These are phyloP conservation scores for Exophiala bonariae DNA, from an alignment of 2,329 filamentous ascomycete genomes.

Conservation along the genomic window DNA sequence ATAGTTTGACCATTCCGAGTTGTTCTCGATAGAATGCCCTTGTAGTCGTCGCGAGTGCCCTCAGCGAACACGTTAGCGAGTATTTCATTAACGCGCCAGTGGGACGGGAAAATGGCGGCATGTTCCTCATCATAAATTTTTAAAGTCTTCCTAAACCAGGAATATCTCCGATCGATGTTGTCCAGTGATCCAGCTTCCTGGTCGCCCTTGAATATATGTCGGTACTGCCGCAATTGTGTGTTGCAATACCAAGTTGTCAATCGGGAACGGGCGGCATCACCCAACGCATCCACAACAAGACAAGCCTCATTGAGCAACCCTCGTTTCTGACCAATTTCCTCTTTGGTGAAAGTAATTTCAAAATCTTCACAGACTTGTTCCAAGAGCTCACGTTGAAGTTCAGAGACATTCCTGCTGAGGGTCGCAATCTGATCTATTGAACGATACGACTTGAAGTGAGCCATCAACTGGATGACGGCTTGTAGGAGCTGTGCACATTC, in stretches of 20 bases:
- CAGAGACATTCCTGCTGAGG: slow-evolving; percentile 86
- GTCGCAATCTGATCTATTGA: slow-evolving; percentile 98
- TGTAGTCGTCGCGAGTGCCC: slow-evolving; percentile 92
- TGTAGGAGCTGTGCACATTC: slow-evolving; percentile 93
- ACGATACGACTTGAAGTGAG: slow-evolving; percentile 95
- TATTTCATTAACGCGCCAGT: slow-evolving; percentile 89
- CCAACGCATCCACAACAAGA: slow-evolving; percentile 89
- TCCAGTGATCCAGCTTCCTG: slow-evolving; percentile 95
- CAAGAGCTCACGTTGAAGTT: slow-evolving; percentile 85
- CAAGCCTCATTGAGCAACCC: slow-evolving; percentile 81
- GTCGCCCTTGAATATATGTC: slow-evolving; percentile 91
- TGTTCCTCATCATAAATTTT: slow-evolving; percentile 96
- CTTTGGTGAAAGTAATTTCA: slow-evolving; percentile 89
- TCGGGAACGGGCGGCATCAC: slow-evolving; percentile 77
- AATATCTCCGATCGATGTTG: slow-evolving; percentile 92
- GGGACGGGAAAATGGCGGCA: slow-evolving; percentile 76
- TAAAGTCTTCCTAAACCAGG: slow-evolving; percentile 94
- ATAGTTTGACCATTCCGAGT: slow-evolving; percentile 79
- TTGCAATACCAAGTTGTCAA: slow-evolving; percentile 98
- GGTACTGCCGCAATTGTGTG: slow-evolving; percentile 90
- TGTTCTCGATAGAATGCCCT: slow-evolving; percentile 83
- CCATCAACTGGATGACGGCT: slow-evolving; percentile 95
- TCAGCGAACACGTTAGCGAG: slow-evolving; percentile 93
- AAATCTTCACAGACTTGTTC: slow-evolving; percentile 99
- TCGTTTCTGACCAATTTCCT: slow-evolving; percentile 70